These are phyloP conservation scores for Xylaria acuta DNA, from an alignment of 495 filamentous ascomycete species.

Conservation along the genomic window DNA sequence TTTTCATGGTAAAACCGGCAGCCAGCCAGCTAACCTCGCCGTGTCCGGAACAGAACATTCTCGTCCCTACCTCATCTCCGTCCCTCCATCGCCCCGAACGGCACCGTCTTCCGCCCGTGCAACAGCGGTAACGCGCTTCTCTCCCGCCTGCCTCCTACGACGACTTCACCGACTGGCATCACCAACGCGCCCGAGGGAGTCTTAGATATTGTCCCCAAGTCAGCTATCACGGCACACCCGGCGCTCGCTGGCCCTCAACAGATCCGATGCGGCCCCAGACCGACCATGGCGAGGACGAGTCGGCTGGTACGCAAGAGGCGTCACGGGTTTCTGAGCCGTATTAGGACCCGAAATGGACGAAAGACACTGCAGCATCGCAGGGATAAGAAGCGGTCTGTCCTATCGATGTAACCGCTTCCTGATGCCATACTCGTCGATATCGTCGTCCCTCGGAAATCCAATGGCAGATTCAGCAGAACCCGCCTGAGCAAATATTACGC, in stretches of 20 bases:
- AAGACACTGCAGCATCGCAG: slow-evolving; percentile 47
- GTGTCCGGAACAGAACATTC: slow-evolving; percentile 40
- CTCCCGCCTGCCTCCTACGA: slow-evolving; percentile 26
- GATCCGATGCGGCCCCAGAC: slow-evolving; percentile 54
- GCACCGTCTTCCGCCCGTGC: slow-evolving; percentile 40
- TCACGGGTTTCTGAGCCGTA: slow-evolving; percentile 54
- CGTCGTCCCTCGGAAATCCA: not conserved
- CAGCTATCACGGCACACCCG: slow-evolving; percentile 47
- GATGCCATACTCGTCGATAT: not conserved
- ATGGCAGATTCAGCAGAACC: not conserved
- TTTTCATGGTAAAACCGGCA: no score
- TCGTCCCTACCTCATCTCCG: slow-evolving; percentile 49
- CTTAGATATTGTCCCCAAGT: slow-evolving; percentile 47
- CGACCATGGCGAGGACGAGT: slow-evolving; percentile 49
- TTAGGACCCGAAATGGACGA: slow-evolving; percentile 45
- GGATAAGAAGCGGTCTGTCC: slow-evolving; percentile 47
- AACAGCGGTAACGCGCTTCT: slow-evolving; percentile 22
- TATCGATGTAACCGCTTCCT: slow-evolving; percentile 37
- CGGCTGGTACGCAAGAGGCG: slow-evolving; percentile 57
- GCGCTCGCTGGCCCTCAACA: slow-evolving; percentile 45
- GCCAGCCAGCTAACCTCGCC: not conserved
- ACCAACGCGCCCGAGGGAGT: slow-evolving; percentile 21
- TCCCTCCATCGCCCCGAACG: slow-evolving; percentile 37
- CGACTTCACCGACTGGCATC: slow-evolving; percentile 17
- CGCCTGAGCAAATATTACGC: not conserved